Conservation (phyloP, 805 yeast species). For the Yarrowia osloensis region DNA sequence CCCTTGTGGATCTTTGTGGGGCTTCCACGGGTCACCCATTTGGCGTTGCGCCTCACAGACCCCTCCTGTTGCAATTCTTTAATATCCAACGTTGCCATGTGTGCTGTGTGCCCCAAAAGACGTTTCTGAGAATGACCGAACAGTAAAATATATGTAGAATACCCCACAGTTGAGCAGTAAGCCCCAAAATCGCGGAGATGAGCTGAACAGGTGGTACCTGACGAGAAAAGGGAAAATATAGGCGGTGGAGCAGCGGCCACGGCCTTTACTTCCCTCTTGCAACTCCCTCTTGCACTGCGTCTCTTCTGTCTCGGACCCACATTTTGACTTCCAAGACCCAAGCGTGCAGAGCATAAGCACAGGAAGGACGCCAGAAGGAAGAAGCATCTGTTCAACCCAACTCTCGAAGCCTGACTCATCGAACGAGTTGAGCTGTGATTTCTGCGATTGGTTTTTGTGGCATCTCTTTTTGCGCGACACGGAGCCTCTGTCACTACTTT, state of each 20-base stretch:
- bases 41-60: background rate
- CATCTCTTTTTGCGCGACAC: background rate
- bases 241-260: background rate
- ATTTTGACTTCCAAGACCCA: slow-evolving; percentile 20
- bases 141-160: too few relatives aligned
- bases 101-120: background rate
- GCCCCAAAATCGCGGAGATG: background rate
- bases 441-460: background rate
- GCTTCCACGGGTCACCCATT: background rate
- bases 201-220: background rate
- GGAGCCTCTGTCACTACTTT: background rate
- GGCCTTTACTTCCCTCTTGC: background rate
- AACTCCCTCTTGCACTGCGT: background rate
- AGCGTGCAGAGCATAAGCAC: slow-evolving; percentile 22
- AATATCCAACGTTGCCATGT: background rate
- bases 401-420: background rate
- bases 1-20: background rate
- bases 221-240: background rate
- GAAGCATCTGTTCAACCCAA: background rate
- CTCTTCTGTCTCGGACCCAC: slow-evolving; percentile 18
- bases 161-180: background rate
- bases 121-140: background rate
- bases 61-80: background rate
- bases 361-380: slow-evolving; percentile 17
- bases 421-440: background rate